A percentile compares a stretch with the other conserved stretches of the same genome.
Conservation (phyloP, 139 green algal genomes). For the Coelastrella sp. region DNA sequence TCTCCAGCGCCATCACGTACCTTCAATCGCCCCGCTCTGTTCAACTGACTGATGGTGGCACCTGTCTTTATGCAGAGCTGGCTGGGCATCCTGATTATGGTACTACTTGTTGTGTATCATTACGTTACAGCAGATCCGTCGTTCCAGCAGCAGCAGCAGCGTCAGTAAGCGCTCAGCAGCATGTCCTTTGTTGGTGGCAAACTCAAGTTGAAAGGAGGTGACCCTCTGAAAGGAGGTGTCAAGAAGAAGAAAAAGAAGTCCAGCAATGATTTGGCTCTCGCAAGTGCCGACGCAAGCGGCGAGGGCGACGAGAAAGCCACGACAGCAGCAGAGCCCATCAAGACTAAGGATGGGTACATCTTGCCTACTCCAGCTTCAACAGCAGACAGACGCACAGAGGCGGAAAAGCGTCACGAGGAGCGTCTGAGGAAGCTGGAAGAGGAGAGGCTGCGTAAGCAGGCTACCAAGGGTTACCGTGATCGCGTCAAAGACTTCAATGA, state of each 20-base stretch:
- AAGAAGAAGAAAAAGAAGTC: constrained; percentile 91
- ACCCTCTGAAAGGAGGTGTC: constrained; percentile 55
- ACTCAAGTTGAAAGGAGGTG: constrained; percentile 91
- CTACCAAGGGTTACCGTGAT: constrained; percentile 85
- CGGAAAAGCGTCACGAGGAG: constrained; percentile 81
- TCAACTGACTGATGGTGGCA: constrained; percentile 16
- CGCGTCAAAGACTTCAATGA: constrained; percentile 90
- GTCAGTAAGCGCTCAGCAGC: constrained; percentile 12
- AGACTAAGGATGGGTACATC: constrained; percentile 58
- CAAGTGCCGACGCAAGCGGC: neutral
- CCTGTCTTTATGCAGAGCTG: constrained; percentile 66
- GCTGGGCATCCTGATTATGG: constrained; percentile 78
- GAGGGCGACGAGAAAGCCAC: neutral
- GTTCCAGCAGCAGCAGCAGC: constrained; percentile 26
- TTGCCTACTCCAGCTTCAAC: constrained; percentile 42
- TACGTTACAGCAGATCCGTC: constrained; percentile 62
- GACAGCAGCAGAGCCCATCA: constrained; percentile 17
- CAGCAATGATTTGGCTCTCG: constrained; percentile 40
- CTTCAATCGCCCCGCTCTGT: neutral
- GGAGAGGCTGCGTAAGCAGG: constrained; percentile 73
- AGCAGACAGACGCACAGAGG: constrained; percentile 83
- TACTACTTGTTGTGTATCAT: constrained; percentile 84
- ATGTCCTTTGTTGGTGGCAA: constrained; percentile 84
- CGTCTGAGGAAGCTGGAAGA: constrained; percentile 75
- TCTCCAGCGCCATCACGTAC: neutral